Evolutionary conservation across 2,329 filamentous ascomycete species (phyloP), one percentile per base, ranked within the genome.

Genomic region (Fusarium sp.): DNA sequence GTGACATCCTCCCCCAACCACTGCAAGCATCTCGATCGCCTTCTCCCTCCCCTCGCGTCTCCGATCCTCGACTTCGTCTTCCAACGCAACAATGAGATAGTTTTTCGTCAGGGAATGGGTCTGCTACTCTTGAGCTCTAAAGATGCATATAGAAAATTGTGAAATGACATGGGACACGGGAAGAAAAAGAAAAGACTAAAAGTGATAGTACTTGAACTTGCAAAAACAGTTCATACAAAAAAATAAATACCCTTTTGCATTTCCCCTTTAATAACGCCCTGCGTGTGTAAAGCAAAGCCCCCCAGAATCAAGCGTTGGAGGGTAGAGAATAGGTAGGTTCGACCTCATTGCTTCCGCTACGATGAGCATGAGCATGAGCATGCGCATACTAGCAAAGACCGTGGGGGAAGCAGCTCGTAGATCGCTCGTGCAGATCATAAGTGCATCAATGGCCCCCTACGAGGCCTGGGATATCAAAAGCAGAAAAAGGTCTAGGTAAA

Each of bases 351-450:
- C 56, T 53, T 67, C 53, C 47, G 46, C 50, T 56, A 48, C 49
- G 46, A 49, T 56, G 50, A n/a, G n/a, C n/a, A n/a, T n/a, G n/a
- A n/a, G 49, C 49, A 25, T 51, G 37, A 69, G 19, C 19, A 19
- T 19, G 19, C 3, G 64, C 61, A 57, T 44, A 48, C 46, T 50
- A 43, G 61, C 51, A 57, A 58, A 62, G 53, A 57, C 57, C 53
- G 61, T n/a, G 56, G 58, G 53, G 61, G 57, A 58, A 64, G 62
- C 66, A 70, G 69, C 71, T 77, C 76, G 69, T 80, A 79, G 76
- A 81, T 81, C 73, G 75, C 77, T 79, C 77, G 77, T 80, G 79
- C 78, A 79, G 71, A 82, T 81, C 78, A 72, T 81, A 75, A 78
- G 71, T 71, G 72, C 71, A 72, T 72, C 66, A 71, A 64, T 63